A percentile compares a stretch with the other conserved stretches of the same genome.
phyloP scores from a whole-genome alignment of 2,329 filamentous ascomycete species.

The Ascomycota sp. region DNA sequence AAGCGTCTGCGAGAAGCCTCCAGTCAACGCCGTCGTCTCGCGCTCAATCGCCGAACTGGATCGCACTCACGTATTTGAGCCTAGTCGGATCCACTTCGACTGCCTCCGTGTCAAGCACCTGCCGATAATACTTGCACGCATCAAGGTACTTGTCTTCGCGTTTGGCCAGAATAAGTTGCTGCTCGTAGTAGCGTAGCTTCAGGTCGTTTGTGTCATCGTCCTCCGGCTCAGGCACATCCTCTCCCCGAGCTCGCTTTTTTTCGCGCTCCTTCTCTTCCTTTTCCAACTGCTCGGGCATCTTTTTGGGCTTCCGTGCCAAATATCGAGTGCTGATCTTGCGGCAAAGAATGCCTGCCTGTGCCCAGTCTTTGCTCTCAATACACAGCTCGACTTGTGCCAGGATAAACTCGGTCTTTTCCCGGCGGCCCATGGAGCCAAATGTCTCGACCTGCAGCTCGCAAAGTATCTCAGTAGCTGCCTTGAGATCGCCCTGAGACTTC shows the following conservation, averaged over 20 bases:
- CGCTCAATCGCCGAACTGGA: not conserved
- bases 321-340: slow-evolving; percentile 96
- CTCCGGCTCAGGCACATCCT: slow-evolving; percentile 58
- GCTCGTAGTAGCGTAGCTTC: slow-evolving; percentile 91
- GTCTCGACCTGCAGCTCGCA: slow-evolving; percentile 98
- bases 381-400: slow-evolving; percentile 84
- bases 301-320: slow-evolving; percentile 76
- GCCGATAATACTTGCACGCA: slow-evolving; percentile 93
- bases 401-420: slow-evolving; percentile 98
- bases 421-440: slow-evolving; percentile 90
- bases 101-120: slow-evolving; percentile 88
- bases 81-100: slow-evolving; percentile 79
- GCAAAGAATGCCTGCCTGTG: slow-evolving; percentile 77
- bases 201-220: slow-evolving; percentile 87
- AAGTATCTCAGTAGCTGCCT: slow-evolving; percentile 74
- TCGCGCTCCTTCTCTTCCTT: slow-evolving; percentile 80
- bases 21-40: not conserved
- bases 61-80: slow-evolving; percentile 52
- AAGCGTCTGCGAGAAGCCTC: slow-evolving; percentile 39
- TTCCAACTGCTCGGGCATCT: slow-evolving; percentile 71
- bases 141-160: slow-evolving; percentile 96
- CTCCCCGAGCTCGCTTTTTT: slow-evolving; percentile 61
- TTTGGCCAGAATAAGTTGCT: slow-evolving; percentile 88
- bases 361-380: slow-evolving; percentile 92
- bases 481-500: slow-evolving; percentile 82